These are phyloP conservation scores for Pigoraptor vietnamica DNA, from an alignment of 78 protist species.

Conservation along the genomic window DNA sequence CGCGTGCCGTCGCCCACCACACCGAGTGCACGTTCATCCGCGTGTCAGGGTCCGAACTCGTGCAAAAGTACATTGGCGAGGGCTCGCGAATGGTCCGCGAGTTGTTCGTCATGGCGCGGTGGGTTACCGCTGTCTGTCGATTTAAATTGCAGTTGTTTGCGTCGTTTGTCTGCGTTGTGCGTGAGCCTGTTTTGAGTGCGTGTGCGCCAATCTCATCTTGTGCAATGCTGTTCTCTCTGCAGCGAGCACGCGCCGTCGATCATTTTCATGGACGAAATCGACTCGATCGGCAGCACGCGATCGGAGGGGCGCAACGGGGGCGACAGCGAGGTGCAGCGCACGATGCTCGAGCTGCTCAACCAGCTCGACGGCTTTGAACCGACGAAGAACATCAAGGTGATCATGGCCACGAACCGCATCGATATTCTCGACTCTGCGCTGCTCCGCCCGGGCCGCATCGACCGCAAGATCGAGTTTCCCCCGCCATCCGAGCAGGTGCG, in stretches of 20 bases:
- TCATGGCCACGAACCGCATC: constrained; percentile 99
- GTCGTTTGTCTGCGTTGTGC: neutral
- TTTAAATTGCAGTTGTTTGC: neutral
- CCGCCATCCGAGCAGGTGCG: constrained; percentile 57
- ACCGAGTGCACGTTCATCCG: constrained; percentile 98
- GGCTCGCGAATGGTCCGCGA: constrained; percentile 99
- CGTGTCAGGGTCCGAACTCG: constrained; percentile 98
- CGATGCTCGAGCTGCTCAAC: constrained; percentile 99
- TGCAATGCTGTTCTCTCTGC: neutral
- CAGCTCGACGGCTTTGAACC: constrained; percentile 99
- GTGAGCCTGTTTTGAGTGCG: neutral
- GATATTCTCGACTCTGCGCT: constrained; percentile 99
- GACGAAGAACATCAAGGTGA: constrained; percentile 92
- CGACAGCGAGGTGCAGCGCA: constrained; percentile 94
- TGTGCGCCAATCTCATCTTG: neutral
- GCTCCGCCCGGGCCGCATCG: constrained; percentile 98
- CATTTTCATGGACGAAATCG: constrained; percentile 99
- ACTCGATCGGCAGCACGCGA: constrained; percentile 80
- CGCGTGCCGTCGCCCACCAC: constrained; percentile 99
- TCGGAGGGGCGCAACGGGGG: constrained; percentile 24
- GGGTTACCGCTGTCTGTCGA: neutral
- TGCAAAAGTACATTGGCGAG: constrained; percentile 99
- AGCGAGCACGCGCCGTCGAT: constrained; percentile 98
- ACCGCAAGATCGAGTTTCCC: constrained; percentile 85
- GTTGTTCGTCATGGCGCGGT: constrained; percentile 98